Conservation (phyloP, 2,329 filamentous ascomycete species). For the Sporothrix curviconia region DNA sequence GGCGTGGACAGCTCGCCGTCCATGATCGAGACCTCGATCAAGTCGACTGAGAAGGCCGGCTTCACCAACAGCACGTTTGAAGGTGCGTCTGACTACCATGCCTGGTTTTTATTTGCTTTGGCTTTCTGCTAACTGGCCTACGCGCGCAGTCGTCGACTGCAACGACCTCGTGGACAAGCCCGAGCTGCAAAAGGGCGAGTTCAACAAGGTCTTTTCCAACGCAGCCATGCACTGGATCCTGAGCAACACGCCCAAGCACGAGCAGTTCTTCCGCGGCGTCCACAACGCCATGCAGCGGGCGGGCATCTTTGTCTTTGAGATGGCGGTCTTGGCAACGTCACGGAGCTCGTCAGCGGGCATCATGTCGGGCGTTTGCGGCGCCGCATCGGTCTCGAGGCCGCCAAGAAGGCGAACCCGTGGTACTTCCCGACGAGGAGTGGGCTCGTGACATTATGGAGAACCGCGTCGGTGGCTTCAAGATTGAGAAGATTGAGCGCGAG, state of each 20-base stretch:
- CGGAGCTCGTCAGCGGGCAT: slow-evolving; percentile 56
- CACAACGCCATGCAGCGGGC: slow-evolving; percentile 45
- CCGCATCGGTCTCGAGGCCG: slow-evolving; percentile 43
- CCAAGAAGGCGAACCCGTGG: slow-evolving; percentile 54
- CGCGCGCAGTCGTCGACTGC: slow-evolving; percentile 38
- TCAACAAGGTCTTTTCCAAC: slow-evolving; percentile 58
- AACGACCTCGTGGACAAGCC: slow-evolving; percentile 32
- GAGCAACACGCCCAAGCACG: slow-evolving; percentile 34
- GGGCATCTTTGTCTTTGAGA: slow-evolving; percentile 60
- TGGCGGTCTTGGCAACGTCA: slow-evolving; percentile 63
- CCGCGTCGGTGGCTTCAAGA: slow-evolving; percentile 39
- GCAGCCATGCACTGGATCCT: slow-evolving; percentile 64
- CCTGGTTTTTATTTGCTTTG: neutral
- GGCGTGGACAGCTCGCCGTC: slow-evolving; percentile 52
- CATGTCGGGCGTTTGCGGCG: slow-evolving; percentile 45
- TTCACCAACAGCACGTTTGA: slow-evolving; percentile 37
- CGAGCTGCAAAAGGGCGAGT: slow-evolving; percentile 32
- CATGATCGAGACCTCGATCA: slow-evolving; percentile 45
- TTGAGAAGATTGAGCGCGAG: slow-evolving; percentile 53
- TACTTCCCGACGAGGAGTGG: slow-evolving; percentile 63
- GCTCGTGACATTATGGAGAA: slow-evolving; percentile 37
- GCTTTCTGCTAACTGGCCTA: neutral
- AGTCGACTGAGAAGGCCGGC: slow-evolving; percentile 36
- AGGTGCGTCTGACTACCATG: slow-evolving; percentile 27
- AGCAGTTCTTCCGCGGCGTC: slow-evolving; percentile 47